These are phyloP conservation scores for Neopestalotiopsis rosae DNA, from an alignment of 2,329 filamentous ascomycete genomes.

Conservation along the genomic window DNA sequence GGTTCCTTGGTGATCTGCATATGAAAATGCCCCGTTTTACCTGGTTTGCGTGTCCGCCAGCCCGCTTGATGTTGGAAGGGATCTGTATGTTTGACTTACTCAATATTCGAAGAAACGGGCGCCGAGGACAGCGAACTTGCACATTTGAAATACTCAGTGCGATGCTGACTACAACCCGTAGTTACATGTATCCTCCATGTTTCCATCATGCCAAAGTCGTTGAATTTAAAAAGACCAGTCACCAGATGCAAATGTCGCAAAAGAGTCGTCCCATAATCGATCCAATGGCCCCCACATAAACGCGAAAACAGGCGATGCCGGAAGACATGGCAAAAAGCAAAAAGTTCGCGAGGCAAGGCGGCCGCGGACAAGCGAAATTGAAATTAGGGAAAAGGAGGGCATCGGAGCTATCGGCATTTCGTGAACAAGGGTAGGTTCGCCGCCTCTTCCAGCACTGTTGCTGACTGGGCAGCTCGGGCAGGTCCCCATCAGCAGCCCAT, in stretches of 20 bases:
- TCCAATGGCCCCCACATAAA: conserved; percentile 3
- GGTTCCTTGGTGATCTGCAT: neutral
- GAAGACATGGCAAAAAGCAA: conserved; percentile 10
- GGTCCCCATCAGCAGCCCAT: neutral
- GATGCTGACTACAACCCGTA: neutral
- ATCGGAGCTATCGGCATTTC: conserved; percentile 15
- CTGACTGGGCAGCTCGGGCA: neutral
- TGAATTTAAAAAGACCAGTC: neutral
- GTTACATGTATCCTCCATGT: neutral
- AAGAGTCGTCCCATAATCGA: conserved; percentile 13
- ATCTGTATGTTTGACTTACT: neutral
- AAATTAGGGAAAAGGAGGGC: conserved; percentile 13
- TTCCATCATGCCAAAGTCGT: neutral
- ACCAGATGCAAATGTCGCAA: neutral
- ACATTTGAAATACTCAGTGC: neutral
- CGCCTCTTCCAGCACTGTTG: neutral
- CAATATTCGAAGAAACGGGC: neutral
- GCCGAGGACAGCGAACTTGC: neutral
- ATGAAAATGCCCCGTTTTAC: neutral
- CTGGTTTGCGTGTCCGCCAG: neutral
- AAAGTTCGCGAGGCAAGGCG: conserved; percentile 1
- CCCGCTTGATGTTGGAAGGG: neutral
- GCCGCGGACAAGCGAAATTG: conserved; percentile 15
- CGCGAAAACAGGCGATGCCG: conserved; percentile 12
- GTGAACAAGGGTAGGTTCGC: neutral